A percentile compares a stretch with the other conserved stretches of the same genome.
Conservation (phyloP, 805 yeast genomes). For the Lipomyces orientalis region DNA sequence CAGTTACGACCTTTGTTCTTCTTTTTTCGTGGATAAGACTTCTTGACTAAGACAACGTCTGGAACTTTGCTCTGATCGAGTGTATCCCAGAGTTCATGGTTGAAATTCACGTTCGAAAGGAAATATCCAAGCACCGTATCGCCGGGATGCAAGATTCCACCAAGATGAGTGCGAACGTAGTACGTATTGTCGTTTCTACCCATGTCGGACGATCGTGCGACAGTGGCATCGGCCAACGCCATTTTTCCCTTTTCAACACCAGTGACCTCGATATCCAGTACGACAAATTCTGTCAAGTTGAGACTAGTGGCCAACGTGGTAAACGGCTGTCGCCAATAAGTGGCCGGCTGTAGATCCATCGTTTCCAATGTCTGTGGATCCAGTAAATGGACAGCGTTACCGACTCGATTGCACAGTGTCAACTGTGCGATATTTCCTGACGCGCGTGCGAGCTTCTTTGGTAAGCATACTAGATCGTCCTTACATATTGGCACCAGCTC, state of each 20-base stretch:
- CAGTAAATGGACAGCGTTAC: constrained; percentile 82
- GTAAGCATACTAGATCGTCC: constrained; percentile 92
- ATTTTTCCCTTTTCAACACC: constrained; percentile 77
- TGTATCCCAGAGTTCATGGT: constrained; percentile 82
- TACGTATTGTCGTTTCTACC: constrained; percentile 84
- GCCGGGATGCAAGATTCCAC: constrained; percentile 94
- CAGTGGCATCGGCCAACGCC: constrained; percentile 87
- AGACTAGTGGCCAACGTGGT: constrained; percentile 65
- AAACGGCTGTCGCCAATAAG: constrained; percentile 86
- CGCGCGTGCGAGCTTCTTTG: constrained; percentile 81
- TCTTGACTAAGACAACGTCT: constrained; percentile 88
- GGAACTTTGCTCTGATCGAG: constrained; percentile 69
- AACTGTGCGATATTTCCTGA: constrained; percentile 82
- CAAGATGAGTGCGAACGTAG: constrained; percentile 88
- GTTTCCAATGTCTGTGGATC: constrained; percentile 82
- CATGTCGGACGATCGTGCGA: constrained; percentile 87
- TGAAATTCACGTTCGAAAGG: constrained; percentile 82
- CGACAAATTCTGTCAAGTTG: constrained; percentile 82
- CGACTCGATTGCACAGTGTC: constrained; percentile 81
- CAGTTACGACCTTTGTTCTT: constrained; percentile 80
- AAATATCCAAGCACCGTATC: constrained; percentile 94
- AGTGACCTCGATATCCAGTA: constrained; percentile 91
- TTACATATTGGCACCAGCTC: constrained; percentile 97
- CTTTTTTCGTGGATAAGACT: constrained; percentile 77
- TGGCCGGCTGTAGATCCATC: constrained; percentile 71